Base-by-base conservation (phyloP, 176 grass and related monocot genomes). In the Eragrostis curvula region DNA sequence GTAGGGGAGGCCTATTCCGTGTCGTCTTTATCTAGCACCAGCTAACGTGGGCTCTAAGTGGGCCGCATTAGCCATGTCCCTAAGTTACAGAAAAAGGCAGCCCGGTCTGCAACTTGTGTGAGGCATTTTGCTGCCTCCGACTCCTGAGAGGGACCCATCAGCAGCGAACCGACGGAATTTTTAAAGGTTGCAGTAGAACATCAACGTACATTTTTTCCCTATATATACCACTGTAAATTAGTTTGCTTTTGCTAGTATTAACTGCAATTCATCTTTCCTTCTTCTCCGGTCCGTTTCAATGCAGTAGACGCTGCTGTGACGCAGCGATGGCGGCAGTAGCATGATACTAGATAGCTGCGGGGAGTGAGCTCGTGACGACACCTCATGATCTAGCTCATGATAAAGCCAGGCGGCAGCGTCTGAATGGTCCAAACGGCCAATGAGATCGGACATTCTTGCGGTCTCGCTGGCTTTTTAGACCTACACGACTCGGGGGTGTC, bases 401-500 rank as follows among this genome's bases (percentile, higher is more conserved):
- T 56, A 40, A 42, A 43, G 66, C 7, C 44, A 51, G 40, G 40
- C 53, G 6, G 65, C 79, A 47, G 20, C 13, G 59, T 56, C 52
- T 46, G 23, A 32, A 68, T 57, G 23, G n/a, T 20, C 41, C 25
- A 24, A 30, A 57, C 25, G 48, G 46, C 84, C 69, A 86, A 67
- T 74, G 69, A 39, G 56, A 12, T n/a, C 20, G 3, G 55, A 23
- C 68, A 23, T 79, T 74, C 68, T 57, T 67, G 76, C 68, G 28
- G 55, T 44, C 57, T 55, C 14, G 69, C 76, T 47, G 21, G 69
- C 84, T 43, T 44, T 79, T 73, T n/a, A 42, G 56, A 51, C 66
- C 73, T 46, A 20, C 24, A 58, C 6, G 3, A 60, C 10, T n/a
- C 15, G 17, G 14, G 47, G 40, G 25, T 5, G 70, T 13, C 57